Evolutionary conservation across 148 eudicot genomes (phyloP), one percentile per base, ranked within the genome.

Genomic region (Amaranthus hypochondriacus): DNA sequence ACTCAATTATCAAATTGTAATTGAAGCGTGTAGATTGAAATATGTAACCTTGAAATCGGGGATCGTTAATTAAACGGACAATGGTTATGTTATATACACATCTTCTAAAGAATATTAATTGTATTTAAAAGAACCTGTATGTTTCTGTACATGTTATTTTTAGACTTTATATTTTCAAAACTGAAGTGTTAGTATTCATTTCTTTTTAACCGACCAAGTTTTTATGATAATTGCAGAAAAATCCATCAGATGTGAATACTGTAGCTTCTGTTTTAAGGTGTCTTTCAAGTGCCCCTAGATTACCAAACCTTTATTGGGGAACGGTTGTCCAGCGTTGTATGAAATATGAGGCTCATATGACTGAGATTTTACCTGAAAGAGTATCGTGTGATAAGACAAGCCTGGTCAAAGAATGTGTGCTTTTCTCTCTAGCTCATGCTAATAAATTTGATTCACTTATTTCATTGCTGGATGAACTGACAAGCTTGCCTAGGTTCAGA

Each of bases 281-380:
- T 77, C 94, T 95, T 60, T 81, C 99, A 62, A 78, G 82, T 81
- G 89, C 94, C 82, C 96, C 97, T 21, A 86, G 94, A 74, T 79
- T 95, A 78, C 97, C 99, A 46, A 71, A 63, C 18, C 74, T 88
- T 67, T 97, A 92, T 64, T 95, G 97, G 96, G 91, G 87, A 68
- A 89, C 87, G 56, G 77, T 89, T 43, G 73, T 95, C 58, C 85
- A 94, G 82, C 81, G 94, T 63, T 90, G 92, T 82, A 89, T 95
- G 92, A 87, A 85, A 90, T 86, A 88, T 75, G 89, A 83, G 75
- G 75, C 74, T 71, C 89, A 80, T 72, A 81, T 70, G 76, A 73
- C 82, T 77, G 74, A 77, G 15, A 56, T 48, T 54, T 76, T 74
- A 47, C 77, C 78, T 50, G 63, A 68, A 60, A 84, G 73, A 55